Evolutionary conservation across 768 basidiomycete genomes (phyloP).

Genomic region (Panaeolus papilionaceus): DNA sequence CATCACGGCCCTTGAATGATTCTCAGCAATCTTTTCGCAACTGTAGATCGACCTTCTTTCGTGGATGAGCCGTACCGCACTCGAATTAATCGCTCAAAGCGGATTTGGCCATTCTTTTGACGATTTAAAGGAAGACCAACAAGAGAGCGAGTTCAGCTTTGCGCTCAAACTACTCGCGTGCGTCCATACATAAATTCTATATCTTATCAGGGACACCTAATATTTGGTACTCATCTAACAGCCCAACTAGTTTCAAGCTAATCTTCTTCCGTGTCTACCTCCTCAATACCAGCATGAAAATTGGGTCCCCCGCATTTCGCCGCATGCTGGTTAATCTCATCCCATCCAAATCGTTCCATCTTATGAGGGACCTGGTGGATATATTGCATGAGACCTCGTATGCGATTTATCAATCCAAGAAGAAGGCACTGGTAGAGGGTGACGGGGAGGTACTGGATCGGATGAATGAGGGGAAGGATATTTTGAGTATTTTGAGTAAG

Average conservation of each 20-base stretch:
- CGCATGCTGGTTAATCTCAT: slow-evolving; percentile 38
- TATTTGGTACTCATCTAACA: slow-evolving; percentile 6
- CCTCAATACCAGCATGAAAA: slow-evolving; percentile 26
- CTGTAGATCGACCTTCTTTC: slow-evolving; percentile 39
- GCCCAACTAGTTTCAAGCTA: slow-evolving; percentile 21
- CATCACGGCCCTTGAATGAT: too few species aligned
- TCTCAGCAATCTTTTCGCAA: not conserved
- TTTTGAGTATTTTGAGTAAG: slow-evolving; percentile 53
- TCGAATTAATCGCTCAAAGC: slow-evolving; percentile 56
- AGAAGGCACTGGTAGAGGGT: slow-evolving; percentile 37
- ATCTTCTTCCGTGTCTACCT: slow-evolving; percentile 26
- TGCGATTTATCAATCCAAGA: slow-evolving; percentile 45
- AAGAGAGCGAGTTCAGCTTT: not conserved
- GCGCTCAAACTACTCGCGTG: slow-evolving; percentile 5
- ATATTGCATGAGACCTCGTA: slow-evolving; percentile 41
- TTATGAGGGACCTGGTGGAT: slow-evolving; percentile 39
- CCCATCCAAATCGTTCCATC: slow-evolving; percentile 39
- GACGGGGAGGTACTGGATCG: slow-evolving; percentile 38
- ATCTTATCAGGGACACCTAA: not conserved
- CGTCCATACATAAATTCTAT: not conserved
- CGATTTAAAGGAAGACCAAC: slow-evolving; percentile 37
- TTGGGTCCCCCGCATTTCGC: slow-evolving; percentile 37
- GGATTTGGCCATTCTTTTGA: slow-evolving; percentile 53
- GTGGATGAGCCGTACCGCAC: slow-evolving; percentile 49
- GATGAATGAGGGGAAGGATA: slow-evolving; percentile 47